Percentiles rank a stretch among this genome's conserved stretches.
Conservation (phyloP, 169 alveolate genomes). For the Cyclospora cayetanensis region DNA sequence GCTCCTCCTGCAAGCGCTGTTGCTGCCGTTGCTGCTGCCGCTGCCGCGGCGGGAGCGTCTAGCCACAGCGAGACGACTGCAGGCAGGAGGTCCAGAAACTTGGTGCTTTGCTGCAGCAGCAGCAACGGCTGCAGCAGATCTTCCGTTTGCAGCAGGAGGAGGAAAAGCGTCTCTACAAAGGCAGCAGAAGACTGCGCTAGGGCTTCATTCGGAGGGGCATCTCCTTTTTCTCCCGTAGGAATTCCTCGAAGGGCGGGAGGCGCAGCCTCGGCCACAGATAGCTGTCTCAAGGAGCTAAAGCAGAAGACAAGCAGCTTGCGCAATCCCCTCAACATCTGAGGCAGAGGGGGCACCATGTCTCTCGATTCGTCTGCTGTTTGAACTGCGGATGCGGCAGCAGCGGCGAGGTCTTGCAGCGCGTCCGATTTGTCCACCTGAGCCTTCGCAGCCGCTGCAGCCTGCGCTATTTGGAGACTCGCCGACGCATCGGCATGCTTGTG, state of each 20-base stretch:
- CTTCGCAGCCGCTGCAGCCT: conserved; percentile 3
- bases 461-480: background rate
- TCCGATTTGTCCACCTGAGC: conserved; percentile 11
- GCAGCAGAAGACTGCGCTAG: background rate
- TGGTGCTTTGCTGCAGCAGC: conserved; percentile 58
- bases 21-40: conserved; percentile 11
- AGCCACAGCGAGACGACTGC: conserved; percentile 23
- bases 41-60: conserved; percentile 37
- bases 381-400: conserved; percentile 15
- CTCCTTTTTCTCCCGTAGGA: background rate
- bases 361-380: background rate
- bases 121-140: conserved; percentile 43
- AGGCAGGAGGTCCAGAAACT: background rate
- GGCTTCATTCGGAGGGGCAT: background rate
- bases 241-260: background rate
- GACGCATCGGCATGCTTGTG: background rate
- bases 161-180: conserved; percentile 29
- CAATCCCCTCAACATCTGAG: conserved; percentile 15
- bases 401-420: background rate
- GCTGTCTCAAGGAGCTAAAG: background rate
- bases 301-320: conserved; percentile 37
- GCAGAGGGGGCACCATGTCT: background rate
- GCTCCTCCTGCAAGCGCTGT: conserved; percentile 5
- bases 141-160: conserved; percentile 45
- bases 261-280: background rate